Evolutionary conservation across 129 eudicot species (phyloP).

Genomic region (Ambrosia trifida): DNA sequence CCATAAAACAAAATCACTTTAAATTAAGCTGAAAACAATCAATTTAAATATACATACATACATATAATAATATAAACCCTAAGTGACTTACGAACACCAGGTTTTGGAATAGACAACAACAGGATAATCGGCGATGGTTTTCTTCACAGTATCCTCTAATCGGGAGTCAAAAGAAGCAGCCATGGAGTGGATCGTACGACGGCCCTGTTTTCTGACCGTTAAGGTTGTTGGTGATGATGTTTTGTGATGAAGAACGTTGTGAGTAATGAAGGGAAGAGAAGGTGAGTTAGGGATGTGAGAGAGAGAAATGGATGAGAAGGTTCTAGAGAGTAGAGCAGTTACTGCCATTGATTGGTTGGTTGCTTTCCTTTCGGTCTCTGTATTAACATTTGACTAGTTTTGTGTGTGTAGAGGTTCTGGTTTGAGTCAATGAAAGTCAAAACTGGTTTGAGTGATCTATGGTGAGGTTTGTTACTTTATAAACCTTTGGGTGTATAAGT

Average conservation of each 20-base stretch:
- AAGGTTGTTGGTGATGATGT: not conserved
- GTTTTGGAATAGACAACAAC: conserved; percentile 92
- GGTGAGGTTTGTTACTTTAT: too few species aligned
- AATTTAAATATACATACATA: not conserved
- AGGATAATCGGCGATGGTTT: conserved; percentile 62
- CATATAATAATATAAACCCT: too few species aligned
- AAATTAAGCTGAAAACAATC: not conserved
- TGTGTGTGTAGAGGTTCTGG: not conserved
- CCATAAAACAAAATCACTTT: not conserved
- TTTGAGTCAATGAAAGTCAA: not conserved
- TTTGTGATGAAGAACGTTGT: not conserved
- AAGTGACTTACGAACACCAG: conserved; percentile 77
- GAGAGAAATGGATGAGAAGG: not conserved
- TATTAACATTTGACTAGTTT: not conserved
- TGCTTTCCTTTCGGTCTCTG: too few species aligned
- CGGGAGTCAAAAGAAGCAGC: conserved; percentile 66
- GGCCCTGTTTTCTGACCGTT: not conserved
- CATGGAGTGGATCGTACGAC: conserved; percentile 34
- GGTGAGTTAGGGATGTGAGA: not conserved
- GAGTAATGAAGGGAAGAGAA: not conserved
- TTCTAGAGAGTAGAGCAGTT: not conserved
- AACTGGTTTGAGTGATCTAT: too few species aligned
- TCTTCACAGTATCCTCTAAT: conserved; percentile 77
- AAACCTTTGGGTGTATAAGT: too few species aligned
- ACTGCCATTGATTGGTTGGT: not conserved